A percentile compares a stretch with the other conserved stretches of the same genome.
Conservation (phyloP, 176 grass and related monocot species). For the Carex myosuroides region DNA sequence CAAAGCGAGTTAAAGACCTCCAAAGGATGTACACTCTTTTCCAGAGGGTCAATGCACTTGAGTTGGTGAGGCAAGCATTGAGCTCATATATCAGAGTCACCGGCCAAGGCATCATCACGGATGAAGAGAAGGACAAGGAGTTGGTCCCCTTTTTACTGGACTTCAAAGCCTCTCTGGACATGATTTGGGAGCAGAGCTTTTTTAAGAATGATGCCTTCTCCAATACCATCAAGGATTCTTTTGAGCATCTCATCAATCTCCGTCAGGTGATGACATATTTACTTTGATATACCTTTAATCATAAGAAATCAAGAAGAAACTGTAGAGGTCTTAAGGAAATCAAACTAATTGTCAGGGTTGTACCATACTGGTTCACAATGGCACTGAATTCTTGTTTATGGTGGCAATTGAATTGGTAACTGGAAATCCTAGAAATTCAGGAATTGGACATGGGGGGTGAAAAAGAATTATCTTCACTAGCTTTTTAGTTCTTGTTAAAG, state of each 20-base stretch:
- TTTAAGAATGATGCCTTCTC: constrained; percentile 87
- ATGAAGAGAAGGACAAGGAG: constrained; percentile 99
- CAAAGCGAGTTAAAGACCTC: constrained; percentile 80
- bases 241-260: constrained; percentile 99
- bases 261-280: constrained; percentile 50
- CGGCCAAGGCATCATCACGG: constrained; percentile 76
- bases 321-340: neutral
- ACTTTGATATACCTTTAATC: neutral
- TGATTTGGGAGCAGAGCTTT: constrained; percentile 96
- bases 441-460: neutral
- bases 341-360: neutral
- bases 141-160: constrained; percentile 89
- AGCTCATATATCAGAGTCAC: constrained; percentile 81
- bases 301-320: neutral
- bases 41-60: constrained; percentile 92
- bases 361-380: neutral
- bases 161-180: constrained; percentile 92
- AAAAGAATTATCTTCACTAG: neutral
- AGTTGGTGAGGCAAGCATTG: constrained; percentile 76
- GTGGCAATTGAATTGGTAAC: neutral
- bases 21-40: constrained; percentile 87
- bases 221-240: constrained; percentile 98
- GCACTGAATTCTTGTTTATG: neutral
- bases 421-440: neutral
- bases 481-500: neutral